These are phyloP conservation scores for Endothia cerciana DNA, from an alignment of 2,329 filamentous ascomycete species.

Conservation along the genomic window DNA sequence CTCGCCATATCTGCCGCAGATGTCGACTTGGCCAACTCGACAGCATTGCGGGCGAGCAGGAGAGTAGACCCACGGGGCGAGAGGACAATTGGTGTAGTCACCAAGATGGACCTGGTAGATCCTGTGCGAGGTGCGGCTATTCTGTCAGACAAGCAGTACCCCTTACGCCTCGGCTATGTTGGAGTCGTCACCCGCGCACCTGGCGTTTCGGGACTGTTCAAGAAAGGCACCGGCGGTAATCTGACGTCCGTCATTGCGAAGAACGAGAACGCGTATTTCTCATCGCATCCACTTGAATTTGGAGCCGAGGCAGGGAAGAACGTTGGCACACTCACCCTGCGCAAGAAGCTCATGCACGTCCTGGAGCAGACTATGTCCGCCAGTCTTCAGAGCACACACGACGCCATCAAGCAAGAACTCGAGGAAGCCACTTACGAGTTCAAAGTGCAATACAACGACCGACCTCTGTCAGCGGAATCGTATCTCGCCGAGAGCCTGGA, in stretches of 20 bases:
- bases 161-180: slow-evolving; percentile 91
- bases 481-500: slow-evolving; percentile 95
- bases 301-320: slow-evolving; percentile 72
- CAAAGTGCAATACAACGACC: slow-evolving; percentile 99
- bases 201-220: slow-evolving; percentile 73
- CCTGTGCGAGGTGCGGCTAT: slow-evolving; percentile 76
- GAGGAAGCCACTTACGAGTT: slow-evolving; percentile 98
- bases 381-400: slow-evolving; percentile 84
- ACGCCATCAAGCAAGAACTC: slow-evolving; percentile 91
- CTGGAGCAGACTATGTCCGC: slow-evolving; percentile 97
- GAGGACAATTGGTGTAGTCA: slow-evolving; percentile 96
- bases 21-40: slow-evolving; percentile 95
- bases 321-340: slow-evolving; percentile 83
- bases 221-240: slow-evolving; percentile 73
- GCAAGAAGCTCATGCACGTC: slow-evolving; percentile 96
- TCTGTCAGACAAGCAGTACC: slow-evolving; percentile 88
- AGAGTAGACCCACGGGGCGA: slow-evolving; percentile 93
- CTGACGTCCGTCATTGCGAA: slow-evolving; percentile 80
- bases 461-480: slow-evolving; percentile 90
- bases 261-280: slow-evolving; percentile 89
- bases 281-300: slow-evolving; percentile 78
- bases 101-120: slow-evolving; percentile 98
- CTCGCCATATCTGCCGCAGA: slow-evolving; percentile 96
- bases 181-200: slow-evolving; percentile 90
- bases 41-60: slow-evolving; percentile 84